Conservation (phyloP, 2,329 filamentous ascomycete species). For the Bipolaris sorokiniana region DNA sequence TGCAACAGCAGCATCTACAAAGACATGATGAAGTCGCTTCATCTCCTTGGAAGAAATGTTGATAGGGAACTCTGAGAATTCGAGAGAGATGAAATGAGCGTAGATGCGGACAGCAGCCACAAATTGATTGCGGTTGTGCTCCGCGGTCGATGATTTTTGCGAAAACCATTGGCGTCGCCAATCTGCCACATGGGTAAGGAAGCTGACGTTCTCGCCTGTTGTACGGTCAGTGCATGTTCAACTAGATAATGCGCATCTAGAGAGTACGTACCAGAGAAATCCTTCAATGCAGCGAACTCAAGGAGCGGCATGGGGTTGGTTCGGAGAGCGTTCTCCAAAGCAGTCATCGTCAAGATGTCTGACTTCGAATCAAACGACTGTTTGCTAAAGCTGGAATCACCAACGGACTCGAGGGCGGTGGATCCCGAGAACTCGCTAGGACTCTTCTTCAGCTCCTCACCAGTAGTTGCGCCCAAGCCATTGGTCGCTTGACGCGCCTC, state of each 20-base stretch:
- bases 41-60: constrained; percentile 42
- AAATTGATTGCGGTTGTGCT: constrained; percentile 38
- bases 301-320: constrained; percentile 41
- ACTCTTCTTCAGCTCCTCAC: constrained; percentile 19
- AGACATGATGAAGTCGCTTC: constrained; percentile 36
- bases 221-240: neutral
- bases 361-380: constrained; percentile 37
- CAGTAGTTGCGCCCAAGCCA: constrained; percentile 8
- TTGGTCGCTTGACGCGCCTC: constrained; percentile 35
- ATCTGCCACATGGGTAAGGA: constrained; percentile 42
- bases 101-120: constrained; percentile 41
- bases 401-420: constrained; percentile 24
- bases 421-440: constrained; percentile 25
- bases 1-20: constrained; percentile 29
- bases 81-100: constrained; percentile 42
- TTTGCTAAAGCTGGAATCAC: constrained; percentile 18
- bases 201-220: constrained; percentile 45
- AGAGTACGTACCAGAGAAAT: constrained; percentile 28
- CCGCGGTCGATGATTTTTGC: constrained; percentile 24
- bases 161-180: constrained; percentile 43
- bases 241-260: neutral
- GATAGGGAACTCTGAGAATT: constrained; percentile 45
- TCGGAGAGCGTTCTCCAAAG: constrained; percentile 41
- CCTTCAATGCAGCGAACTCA: constrained; percentile 42
- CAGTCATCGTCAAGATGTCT: constrained; percentile 44